Conservation (phyloP, 495 filamentous ascomycete genomes). For the Clavariopsis aquatica region DNA sequence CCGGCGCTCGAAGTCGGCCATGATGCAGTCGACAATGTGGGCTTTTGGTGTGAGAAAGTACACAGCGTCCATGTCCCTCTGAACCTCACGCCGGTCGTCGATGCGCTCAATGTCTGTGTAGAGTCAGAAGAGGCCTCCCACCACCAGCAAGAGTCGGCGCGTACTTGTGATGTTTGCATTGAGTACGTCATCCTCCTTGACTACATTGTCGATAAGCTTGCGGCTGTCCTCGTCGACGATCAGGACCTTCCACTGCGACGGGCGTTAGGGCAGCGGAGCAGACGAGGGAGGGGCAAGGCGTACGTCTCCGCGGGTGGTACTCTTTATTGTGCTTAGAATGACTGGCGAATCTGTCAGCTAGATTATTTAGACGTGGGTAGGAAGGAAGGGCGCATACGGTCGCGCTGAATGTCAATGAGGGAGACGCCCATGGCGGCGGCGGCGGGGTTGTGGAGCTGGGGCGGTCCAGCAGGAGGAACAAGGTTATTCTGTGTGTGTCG, state of each 20-base stretch:
- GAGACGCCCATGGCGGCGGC: constrained; percentile 44
- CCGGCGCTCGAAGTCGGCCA: constrained; percentile 83
- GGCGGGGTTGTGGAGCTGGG: constrained; percentile 24
- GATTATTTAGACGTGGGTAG: neutral
- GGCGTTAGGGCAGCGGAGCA: constrained; percentile 34
- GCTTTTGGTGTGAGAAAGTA: constrained; percentile 84
- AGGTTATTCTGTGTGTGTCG: neutral
- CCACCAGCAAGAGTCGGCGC: constrained; percentile 9
- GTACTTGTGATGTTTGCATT: constrained; percentile 92
- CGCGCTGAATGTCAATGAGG: constrained; percentile 47
- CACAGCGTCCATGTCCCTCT: constrained; percentile 87
- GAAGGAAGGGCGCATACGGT: constrained; percentile 32
- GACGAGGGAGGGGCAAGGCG: constrained; percentile 32
- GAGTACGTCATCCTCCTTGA: constrained; percentile 93
- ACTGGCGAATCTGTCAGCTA: constrained; percentile 46
- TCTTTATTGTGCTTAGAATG: constrained; percentile 60
- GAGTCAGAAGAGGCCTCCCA: neutral
- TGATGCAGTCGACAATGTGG: constrained; percentile 86
- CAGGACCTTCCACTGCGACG: constrained; percentile 87
- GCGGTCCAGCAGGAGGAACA: neutral
- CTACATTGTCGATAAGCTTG: constrained; percentile 80
- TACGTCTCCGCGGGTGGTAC: constrained; percentile 62
- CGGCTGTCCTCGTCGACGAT: constrained; percentile 79
- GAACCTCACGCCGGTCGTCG: constrained; percentile 75
- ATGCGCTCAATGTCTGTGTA: constrained; percentile 83